A percentile compares a stretch with the other conserved stretches of the same genome.
Conservation (phyloP, 495 filamentous ascomycete genomes). For the Talaromyces adpressus region DNA sequence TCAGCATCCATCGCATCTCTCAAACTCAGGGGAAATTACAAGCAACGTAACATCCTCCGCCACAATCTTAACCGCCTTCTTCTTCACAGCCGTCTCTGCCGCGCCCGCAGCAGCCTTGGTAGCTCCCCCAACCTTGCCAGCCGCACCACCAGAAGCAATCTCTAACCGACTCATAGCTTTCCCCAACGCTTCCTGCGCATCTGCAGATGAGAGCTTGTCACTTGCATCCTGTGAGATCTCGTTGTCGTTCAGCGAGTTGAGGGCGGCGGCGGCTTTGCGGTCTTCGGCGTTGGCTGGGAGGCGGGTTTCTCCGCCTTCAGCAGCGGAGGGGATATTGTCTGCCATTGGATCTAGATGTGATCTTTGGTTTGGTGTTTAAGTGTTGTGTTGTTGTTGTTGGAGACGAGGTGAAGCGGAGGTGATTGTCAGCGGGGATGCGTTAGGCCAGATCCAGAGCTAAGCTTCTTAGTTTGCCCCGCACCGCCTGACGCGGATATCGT, state of each 20-base stretch:
- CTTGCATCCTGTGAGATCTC: slow-evolving; percentile 35
- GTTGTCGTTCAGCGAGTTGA: slow-evolving; percentile 66
- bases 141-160: slow-evolving; percentile 31
- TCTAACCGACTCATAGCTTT: slow-evolving; percentile 73
- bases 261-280: slow-evolving; percentile 83
- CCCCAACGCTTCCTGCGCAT: slow-evolving; percentile 74
- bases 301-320: slow-evolving; percentile 56
- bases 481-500: not conserved
- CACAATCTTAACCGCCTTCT: slow-evolving; percentile 57
- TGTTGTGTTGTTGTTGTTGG: not conserved
- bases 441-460: not conserved
- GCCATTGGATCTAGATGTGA: slow-evolving; percentile 27
- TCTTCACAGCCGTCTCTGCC: slow-evolving; percentile 30
- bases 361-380: not conserved
- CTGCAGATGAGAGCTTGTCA: slow-evolving; percentile 39
- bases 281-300: slow-evolving; percentile 70
- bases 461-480: not conserved
- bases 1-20: not conserved
- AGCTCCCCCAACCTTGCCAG: slow-evolving; percentile 13
- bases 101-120: slow-evolving; percentile 23
- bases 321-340: slow-evolving; percentile 61
- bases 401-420: not conserved
- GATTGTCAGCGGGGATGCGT: not conserved
- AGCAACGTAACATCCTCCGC: slow-evolving; percentile 58
- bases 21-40: slow-evolving; percentile 28